These are phyloP conservation scores for Carpinus fangiana DNA, from an alignment of 306 rosid genomes.

Conservation along the genomic window DNA sequence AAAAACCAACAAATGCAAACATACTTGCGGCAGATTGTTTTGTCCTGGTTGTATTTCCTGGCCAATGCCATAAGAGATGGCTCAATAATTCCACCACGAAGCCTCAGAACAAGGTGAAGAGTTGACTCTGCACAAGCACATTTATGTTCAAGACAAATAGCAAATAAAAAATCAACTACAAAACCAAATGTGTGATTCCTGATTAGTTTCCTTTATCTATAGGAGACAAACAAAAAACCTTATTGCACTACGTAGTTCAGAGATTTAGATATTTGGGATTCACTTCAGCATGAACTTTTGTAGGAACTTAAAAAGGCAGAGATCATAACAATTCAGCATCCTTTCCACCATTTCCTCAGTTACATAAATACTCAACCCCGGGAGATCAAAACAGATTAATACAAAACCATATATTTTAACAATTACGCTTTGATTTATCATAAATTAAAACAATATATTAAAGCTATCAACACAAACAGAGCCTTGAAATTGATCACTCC, in stretches of 20 bases:
- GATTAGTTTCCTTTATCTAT: neutral
- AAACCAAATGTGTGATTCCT: neutral
- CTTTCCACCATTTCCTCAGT: neutral
- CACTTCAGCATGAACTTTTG: neutral
- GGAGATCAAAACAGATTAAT: neutral
- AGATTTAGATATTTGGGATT: neutral
- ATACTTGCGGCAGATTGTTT: conserved; percentile 97
- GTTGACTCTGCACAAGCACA: conserved; percentile 76
- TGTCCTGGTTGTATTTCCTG: conserved; percentile 91
- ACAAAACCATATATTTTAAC: too few relatives aligned
- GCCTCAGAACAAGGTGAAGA: conserved; percentile 95
- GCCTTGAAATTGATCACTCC: neutral
- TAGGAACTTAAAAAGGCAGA: neutral
- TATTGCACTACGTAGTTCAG: neutral
- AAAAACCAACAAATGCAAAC: conserved; percentile 8
- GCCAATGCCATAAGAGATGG: conserved; percentile 99
- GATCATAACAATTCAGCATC: neutral
- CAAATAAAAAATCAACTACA: neutral
- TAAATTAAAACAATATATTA: conserved; percentile 8
- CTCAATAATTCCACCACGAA: conserved; percentile 97
- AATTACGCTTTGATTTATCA: neutral
- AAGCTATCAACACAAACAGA: neutral
- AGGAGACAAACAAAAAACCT: neutral
- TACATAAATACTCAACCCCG: neutral
- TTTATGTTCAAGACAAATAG: neutral